Conservation (phyloP, 495 filamentous ascomycete genomes). For the Sordaria brevicollis region DNA sequence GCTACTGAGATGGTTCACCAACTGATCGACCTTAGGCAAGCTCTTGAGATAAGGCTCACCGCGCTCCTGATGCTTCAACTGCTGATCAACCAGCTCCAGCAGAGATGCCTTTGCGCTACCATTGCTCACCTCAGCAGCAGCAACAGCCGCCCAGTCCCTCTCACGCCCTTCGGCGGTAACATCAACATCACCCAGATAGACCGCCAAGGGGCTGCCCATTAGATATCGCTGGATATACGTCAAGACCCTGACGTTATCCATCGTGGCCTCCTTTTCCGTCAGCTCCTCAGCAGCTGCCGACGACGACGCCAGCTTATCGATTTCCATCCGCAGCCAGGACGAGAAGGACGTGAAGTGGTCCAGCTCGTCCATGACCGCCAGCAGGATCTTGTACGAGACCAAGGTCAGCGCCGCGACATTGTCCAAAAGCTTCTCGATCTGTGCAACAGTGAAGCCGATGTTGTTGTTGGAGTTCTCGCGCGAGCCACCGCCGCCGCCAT, state of each 20-base stretch:
- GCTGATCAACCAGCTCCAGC: conserved; percentile 34
- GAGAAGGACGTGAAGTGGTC: conserved; percentile 71
- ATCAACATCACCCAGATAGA: conserved; percentile 31
- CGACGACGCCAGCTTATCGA: conserved; percentile 49
- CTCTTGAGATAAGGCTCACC: conserved; percentile 27
- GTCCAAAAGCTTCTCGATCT: conserved; percentile 48
- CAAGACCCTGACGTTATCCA: conserved; percentile 44
- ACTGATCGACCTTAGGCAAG: conserved; percentile 32
- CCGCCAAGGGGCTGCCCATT: conserved; percentile 31
- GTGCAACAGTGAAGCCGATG: conserved; percentile 49
- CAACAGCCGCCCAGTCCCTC: conserved; percentile 20
- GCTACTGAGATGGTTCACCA: conserved; percentile 32
- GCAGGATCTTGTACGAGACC: conserved; percentile 62
- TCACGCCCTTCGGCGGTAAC: conserved; percentile 18
- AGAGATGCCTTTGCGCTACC: conserved; percentile 24
- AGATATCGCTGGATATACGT: conserved; percentile 43
- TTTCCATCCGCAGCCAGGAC: conserved; percentile 75
- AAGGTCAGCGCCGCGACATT: conserved; percentile 67
- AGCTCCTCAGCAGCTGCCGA: conserved; percentile 38
- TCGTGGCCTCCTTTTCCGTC: conserved; percentile 42
- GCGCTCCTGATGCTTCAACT: conserved; percentile 33
- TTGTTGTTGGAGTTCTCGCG: too few species aligned
- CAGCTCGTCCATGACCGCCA: conserved; percentile 64
- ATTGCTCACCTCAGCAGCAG: conserved; percentile 16
- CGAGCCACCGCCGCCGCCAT: too few species aligned